Evolutionary conservation across 805 yeast species (phyloP).

Genomic region (Cyberlindnera sargentensis): DNA sequence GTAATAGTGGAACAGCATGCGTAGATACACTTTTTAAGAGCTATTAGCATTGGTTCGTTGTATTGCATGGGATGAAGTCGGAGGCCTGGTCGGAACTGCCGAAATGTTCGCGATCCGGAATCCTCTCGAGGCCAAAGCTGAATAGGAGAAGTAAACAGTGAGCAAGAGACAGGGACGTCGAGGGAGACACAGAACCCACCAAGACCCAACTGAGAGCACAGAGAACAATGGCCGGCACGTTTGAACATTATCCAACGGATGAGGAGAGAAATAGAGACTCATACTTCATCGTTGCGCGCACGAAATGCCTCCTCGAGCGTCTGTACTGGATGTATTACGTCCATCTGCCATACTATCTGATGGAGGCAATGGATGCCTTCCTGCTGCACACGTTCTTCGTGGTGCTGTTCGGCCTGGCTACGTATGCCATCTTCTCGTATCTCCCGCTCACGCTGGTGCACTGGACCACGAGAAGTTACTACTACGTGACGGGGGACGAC

Average conservation of each 20-base stretch:
- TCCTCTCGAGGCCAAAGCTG: too few species aligned
- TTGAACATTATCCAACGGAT: conserved; percentile 24
- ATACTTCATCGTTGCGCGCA: conserved; percentile 18
- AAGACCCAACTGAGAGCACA: too few species aligned
- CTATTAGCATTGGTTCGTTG: too few species aligned
- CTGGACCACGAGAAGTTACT: conserved; percentile 22
- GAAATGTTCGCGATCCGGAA: too few species aligned
- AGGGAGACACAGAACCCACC: too few species aligned
- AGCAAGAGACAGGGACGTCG: too few species aligned
- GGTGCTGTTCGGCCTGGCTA: conserved; percentile 28
- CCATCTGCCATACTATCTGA: conserved; percentile 37
- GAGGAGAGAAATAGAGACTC: conserved; percentile 22
- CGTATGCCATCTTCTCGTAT: conserved; percentile 31
- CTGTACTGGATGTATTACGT: conserved; percentile 39
- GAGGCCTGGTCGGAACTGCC: too few species aligned
- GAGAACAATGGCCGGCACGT: conserved; percentile 22
- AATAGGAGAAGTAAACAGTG: too few species aligned
- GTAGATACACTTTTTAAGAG: too few species aligned
- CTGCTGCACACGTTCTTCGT: conserved; percentile 32
- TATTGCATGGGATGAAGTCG: too few species aligned
- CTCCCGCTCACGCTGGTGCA: conserved; percentile 22
- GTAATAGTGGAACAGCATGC: neutral
- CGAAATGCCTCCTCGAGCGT: conserved; percentile 25
- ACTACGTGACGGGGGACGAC: conserved; percentile 29
- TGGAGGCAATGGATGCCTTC: conserved; percentile 36